Percentiles rank a stretch among this genome's conserved stretches.
Conservation (phyloP, 2,329 filamentous ascomycete species). For the Phialemoniopsis sp. region DNA sequence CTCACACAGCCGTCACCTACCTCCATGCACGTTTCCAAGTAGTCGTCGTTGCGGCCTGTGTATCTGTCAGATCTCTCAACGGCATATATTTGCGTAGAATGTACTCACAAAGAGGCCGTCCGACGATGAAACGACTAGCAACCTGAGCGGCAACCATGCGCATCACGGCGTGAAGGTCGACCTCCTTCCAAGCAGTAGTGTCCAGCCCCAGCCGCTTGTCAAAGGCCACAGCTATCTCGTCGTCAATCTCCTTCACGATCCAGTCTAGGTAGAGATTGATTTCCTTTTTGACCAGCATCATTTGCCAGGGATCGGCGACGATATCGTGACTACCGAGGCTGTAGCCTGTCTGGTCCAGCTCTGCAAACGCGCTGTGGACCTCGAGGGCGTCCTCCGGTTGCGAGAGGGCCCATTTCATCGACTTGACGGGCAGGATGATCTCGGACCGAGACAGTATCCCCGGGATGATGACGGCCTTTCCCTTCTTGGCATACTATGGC, state of each 20-base stretch:
- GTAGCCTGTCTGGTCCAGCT: slow-evolving; percentile 30
- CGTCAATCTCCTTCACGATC: slow-evolving; percentile 24
- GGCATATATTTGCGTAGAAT: background rate
- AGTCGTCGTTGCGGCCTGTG: slow-evolving; percentile 26
- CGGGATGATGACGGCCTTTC: slow-evolving; percentile 34
- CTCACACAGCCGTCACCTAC: slow-evolving; percentile 25
- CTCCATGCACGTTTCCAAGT: slow-evolving; percentile 19
- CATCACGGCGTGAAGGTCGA: slow-evolving; percentile 19
- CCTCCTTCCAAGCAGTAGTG: slow-evolving; percentile 24
- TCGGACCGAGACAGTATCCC: slow-evolving; percentile 32
- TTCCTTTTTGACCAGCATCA: slow-evolving; percentile 26
- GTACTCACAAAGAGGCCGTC: slow-evolving; percentile 22
- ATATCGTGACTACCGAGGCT: slow-evolving; percentile 28
- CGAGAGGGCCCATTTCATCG: slow-evolving; percentile 31
- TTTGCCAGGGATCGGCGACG: slow-evolving; percentile 28
- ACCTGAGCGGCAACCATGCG: slow-evolving; percentile 24
- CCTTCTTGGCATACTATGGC: slow-evolving; percentile 33
- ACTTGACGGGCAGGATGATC: slow-evolving; percentile 33
- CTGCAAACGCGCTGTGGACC: slow-evolving; percentile 26
- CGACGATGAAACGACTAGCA: slow-evolving; percentile 23
- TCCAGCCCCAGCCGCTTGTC: slow-evolving; percentile 27
- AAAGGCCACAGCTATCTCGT: slow-evolving; percentile 26
- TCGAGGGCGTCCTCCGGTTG: slow-evolving; percentile 33
- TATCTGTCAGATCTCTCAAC: background rate
- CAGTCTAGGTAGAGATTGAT: slow-evolving; percentile 27